Percentiles rank a stretch among this genome's conserved stretches.
Conservation (phyloP, 2,329 filamentous ascomycete species). For the Alternaria rosae region DNA sequence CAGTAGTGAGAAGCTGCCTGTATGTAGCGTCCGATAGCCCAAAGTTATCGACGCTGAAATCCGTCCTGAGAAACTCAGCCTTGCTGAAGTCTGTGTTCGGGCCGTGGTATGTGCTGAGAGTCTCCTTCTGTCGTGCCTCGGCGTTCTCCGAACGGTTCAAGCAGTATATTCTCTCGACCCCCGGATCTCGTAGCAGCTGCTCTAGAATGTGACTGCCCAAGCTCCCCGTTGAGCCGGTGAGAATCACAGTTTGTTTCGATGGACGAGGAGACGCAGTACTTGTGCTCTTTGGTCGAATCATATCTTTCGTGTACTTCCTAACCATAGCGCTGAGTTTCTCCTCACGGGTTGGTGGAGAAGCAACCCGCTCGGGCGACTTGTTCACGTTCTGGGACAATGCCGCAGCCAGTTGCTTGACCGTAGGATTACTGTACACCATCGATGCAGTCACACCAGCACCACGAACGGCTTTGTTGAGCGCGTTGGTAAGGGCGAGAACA, state of each 20-base stretch:
- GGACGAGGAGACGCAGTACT: background rate
- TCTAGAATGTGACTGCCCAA: slow-evolving; percentile 33
- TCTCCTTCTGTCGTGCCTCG: slow-evolving; percentile 13
- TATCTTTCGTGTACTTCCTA: background rate
- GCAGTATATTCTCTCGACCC: slow-evolving; percentile 28
- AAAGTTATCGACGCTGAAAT: slow-evolving; percentile 35
- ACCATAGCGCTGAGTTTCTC: slow-evolving; percentile 1
- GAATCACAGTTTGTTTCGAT: slow-evolving; percentile 15
- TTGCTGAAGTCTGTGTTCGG: slow-evolving; percentile 13
- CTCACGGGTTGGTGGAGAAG: background rate
- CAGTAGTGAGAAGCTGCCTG: slow-evolving; percentile 15
- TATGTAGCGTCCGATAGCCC: slow-evolving; percentile 46
- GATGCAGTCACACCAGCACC: background rate
- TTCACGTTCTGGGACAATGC: background rate
- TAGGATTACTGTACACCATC: slow-evolving; percentile 1
- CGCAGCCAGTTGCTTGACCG: background rate
- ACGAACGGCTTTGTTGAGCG: slow-evolving; percentile 1
- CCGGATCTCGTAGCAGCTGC: slow-evolving; percentile 20
- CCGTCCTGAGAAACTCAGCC: background rate
- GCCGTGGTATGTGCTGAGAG: slow-evolving; percentile 4
- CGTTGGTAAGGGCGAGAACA: slow-evolving; percentile 4
- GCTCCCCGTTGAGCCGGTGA: slow-evolving; percentile 36
- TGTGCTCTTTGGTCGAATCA: background rate
- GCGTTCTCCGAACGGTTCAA: slow-evolving; percentile 29
- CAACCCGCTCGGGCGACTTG: background rate